Evolutionary conservation across 257 asterid species (phyloP).

Genomic region (Coffea eugenioides): DNA sequence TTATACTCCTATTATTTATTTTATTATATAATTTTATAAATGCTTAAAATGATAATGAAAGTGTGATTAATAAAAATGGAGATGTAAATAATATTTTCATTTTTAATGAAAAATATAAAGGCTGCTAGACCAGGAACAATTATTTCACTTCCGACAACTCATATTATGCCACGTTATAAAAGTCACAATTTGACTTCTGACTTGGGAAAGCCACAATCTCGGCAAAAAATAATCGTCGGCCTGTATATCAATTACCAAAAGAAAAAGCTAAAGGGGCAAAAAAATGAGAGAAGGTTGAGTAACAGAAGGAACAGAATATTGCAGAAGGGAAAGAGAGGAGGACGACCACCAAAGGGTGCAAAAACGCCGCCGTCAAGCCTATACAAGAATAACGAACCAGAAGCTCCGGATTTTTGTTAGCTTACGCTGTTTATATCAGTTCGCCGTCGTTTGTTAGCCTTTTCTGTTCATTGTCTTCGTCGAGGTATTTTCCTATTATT

Average conservation of each 20-base stretch:
- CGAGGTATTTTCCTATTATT: not conserved
- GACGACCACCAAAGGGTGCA: not conserved
- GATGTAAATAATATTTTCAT: no score
- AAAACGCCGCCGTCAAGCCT: not conserved
- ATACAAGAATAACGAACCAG: not conserved
- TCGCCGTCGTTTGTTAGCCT: not conserved
- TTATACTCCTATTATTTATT: no score
- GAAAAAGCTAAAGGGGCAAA: not conserved
- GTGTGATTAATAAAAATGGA: no score
- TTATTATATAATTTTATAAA: no score
- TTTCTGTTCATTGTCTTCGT: not conserved
- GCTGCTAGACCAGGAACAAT: not conserved
- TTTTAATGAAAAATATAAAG: not conserved
- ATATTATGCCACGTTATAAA: not conserved
- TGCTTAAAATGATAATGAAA: no score
- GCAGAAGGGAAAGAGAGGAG: not conserved
- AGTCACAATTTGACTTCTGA: not conserved
- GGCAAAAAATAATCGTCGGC: not conserved
- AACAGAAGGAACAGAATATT: not conserved
- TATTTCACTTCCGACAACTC: not conserved
- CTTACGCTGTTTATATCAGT: not conserved
- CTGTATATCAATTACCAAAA: not conserved
- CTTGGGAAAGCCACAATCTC: not conserved
- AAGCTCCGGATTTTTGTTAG: not conserved
- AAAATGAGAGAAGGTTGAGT: no score